Evolutionary conservation across 2,329 filamentous ascomycete species (phyloP), one percentile per base, ranked within the genome.

Genomic region (Sarocladium kiliense): DNA sequence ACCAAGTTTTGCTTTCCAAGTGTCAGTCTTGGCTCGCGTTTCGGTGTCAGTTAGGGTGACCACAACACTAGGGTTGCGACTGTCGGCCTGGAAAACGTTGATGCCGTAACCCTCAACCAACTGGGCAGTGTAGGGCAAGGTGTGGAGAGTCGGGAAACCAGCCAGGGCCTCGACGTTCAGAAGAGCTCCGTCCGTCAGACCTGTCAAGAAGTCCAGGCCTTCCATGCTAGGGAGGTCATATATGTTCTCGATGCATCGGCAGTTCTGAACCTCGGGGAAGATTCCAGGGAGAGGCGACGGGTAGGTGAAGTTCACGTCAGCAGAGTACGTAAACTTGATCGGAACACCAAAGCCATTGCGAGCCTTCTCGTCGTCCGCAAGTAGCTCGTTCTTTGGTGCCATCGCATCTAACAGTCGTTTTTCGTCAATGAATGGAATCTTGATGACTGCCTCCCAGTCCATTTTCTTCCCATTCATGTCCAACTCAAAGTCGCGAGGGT

Each of bases 391-490:
- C 68, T 87, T 91, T 6, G 91, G 86, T 16, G 80, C 86, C 89
- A 99, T 97, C 7, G 93, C 94, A 36, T 78, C 74, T 55, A 99
- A 77, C 2, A 99, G 77, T 25, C 94, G 84, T 64, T 87, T 84
- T 69, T 99, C 93, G 57, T 99, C 91, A 60, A 99, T 99, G 72
- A 99, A 99, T 0, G 94, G 94, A 65, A 99, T 99, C 72, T 97
- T 99, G 60, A 99, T 91, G 36, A 99, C 93, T 26, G 94, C 94
- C 68, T 99, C 94, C 94, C 94, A 99, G 60, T 99, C 95, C 88
- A 96, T 95, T 75, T 96, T 99, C 77, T 99, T 99, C 57, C 94
- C 95, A 64, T 99, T 97, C 94, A 99, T 97, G 68, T 99, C 95
- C 39, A 99, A 79, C 61, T 95, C 91, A 65, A 99, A 99, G 64